phyloP scores from a whole-genome alignment of 768 basidiomycete species.

The Tylopilus intermedius region DNA sequence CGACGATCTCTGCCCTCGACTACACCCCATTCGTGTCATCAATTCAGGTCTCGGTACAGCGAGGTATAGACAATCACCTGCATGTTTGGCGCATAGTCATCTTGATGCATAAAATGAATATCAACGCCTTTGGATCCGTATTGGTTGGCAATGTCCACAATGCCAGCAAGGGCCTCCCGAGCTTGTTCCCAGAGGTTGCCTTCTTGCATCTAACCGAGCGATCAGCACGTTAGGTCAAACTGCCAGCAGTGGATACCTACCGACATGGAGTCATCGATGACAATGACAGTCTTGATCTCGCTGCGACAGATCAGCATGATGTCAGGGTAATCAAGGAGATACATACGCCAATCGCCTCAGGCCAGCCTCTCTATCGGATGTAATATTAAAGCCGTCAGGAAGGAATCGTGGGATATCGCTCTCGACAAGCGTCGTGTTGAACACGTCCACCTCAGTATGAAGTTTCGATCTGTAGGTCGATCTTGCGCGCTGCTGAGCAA shows the following conservation, averaged over 20 bases:
- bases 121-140: constrained; percentile 39
- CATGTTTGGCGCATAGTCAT: constrained; percentile 28
- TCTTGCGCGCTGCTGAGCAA: constrained; percentile 22
- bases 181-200: constrained; percentile 37
- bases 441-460: constrained; percentile 10
- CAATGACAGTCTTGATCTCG: constrained; percentile 39
- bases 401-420: constrained; percentile 27
- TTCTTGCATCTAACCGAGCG: constrained; percentile 34
- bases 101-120: constrained; percentile 39
- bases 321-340: background rate
- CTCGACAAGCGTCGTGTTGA: constrained; percentile 27
- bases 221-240: background rate
- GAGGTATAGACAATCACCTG: constrained; percentile 9
- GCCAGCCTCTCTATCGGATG: constrained; percentile 19
- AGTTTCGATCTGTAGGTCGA: background rate
- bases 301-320: constrained; percentile 15
- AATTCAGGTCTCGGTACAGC: background rate
- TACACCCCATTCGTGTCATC: constrained; percentile 2
- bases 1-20: constrained; percentile 20
- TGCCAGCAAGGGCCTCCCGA: constrained; percentile 38
- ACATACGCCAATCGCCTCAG: constrained; percentile 28
- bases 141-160: constrained; percentile 34
- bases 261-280: constrained; percentile 40
- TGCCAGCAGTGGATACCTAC: constrained; percentile 10
- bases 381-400: constrained; percentile 7